phyloP scores from a whole-genome alignment of 2,329 filamentous ascomycete species.

The Elsinoe australis region DNA sequence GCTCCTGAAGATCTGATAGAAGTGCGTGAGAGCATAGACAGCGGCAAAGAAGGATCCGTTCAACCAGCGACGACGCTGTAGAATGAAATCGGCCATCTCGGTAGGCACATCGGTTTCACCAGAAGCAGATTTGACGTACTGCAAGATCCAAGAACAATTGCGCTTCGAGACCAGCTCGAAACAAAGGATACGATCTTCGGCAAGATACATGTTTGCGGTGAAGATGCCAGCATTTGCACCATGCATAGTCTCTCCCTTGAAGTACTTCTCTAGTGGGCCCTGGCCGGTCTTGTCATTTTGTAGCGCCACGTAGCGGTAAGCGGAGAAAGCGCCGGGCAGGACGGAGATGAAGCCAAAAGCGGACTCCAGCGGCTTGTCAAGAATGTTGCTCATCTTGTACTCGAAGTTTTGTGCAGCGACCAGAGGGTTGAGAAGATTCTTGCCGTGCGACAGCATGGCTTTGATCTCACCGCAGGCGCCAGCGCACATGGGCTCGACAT shows the following conservation, averaged over 20 bases:
- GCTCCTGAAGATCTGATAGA: conserved; percentile 91
- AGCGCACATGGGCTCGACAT: conserved; percentile 93
- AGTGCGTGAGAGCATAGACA: conserved; percentile 89
- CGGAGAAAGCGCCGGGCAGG: conserved; percentile 94
- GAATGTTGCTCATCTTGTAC: conserved; percentile 99
- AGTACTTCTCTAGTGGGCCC: conserved; percentile 92
- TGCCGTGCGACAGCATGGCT: conserved; percentile 84
- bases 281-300: conserved; percentile 95
- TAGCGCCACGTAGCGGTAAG: conserved; percentile 86
- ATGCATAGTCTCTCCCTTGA: conserved; percentile 92
- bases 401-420: conserved; percentile 98
- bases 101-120: conserved; percentile 97
- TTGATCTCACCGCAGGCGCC: conserved; percentile 99
- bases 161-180: conserved; percentile 97
- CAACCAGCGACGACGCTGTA: conserved; percentile 92
- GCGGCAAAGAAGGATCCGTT: conserved; percentile 98
- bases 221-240: conserved; percentile 90
- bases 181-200: conserved; percentile 96
- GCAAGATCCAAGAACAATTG: conserved; percentile 93
- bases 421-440: conserved; percentile 83
- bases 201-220: conserved; percentile 98
- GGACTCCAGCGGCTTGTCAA: conserved; percentile 95
- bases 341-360: conserved; percentile 97
- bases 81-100: conserved; percentile 85
- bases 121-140: conserved; percentile 95